Evolutionary conservation across 164 flowering plant genomes (phyloP), one percentile per base, ranked within the genome.

Genomic region (Kalanchoe fedtschenkoi): DNA sequence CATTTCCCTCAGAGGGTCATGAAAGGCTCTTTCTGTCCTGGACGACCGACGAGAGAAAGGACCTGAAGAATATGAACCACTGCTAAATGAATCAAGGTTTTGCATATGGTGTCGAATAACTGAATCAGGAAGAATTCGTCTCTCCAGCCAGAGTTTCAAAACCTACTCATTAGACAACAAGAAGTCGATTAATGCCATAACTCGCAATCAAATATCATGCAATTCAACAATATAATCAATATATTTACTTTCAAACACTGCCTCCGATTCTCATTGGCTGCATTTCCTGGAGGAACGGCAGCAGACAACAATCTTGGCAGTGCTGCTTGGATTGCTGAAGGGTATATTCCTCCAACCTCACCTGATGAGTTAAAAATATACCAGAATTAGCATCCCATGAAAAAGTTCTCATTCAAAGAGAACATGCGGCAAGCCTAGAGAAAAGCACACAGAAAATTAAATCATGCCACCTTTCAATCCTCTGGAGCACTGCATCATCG

Each of bases 1-100:
- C 91, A 91, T 85, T 62, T 91, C 91, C 70, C 96, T 75, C 35
- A 89, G 44, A 70, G 98, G 98, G 72, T 95, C 99, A 76, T 91
- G 83, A 21, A 91, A 78, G 34, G 91, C 75, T 71, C 97, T 80
- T 72, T 95, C 95, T 32, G 80, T 81, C 76, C 96, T 81, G 26
- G 80, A 67, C 15, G 85, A 73, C 11, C 93, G 83, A 3, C 90
- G 82, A 68, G 85, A 74, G 41, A 46, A 75, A 56, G 78, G 60
- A 72, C 81, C 76, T 71, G 66, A 43, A 64, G 78, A 74, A 64
- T 85, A 75, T 61, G 81, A 68, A 65, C 71, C 70, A 51, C 17
- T 51, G 66, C 68, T 69, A 53, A 63, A 57, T 26, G 80, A 76
- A 64, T 89, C 89, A 68, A 95, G 88, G 64, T 85, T 89, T 54